Evolutionary conservation across 345 rosid species (phyloP), one percentile per base, ranked within the genome.

Genomic region (Citrus glauca): DNA sequence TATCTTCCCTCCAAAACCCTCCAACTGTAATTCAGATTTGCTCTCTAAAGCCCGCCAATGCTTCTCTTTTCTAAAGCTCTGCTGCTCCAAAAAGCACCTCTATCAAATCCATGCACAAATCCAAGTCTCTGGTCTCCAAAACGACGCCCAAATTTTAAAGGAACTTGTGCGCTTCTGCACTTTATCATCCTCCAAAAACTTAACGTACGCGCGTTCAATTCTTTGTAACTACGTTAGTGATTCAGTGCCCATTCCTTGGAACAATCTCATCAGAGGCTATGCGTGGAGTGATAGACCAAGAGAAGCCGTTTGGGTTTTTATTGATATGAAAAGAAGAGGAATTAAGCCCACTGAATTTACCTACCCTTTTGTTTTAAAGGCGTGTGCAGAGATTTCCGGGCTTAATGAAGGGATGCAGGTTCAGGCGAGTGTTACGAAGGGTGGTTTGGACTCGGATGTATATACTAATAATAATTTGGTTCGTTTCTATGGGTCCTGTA

Each of bases 301-400:
- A 22, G 89, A 91, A 7, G 90, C 92, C 48, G 78, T 91, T 24
- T 76, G 76, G 88, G 73, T 90, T 50, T 87, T 88, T 80, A 78
- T 81, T 48, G 84, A 84, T 75, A 92, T 92, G 95, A 90, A 91
- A 79, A 85, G 79, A 67, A 81, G 86, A 48, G 91, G 90, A 14
- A 70, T 93, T 77, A 71, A 67, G 53, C 92, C 92, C 56, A 91
- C 84, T 85, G 87, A 84, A 38, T 92, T 91, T 67, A 93, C 94
- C 2, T 88, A 86, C 80, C 98, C 98, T 9, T 93, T 93, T 77
- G 84, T 90, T 80, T 75, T 90, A 48, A 95, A 92, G 76, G 91
- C 91, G 0, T 93, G 94, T 35, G 88, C 91, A 42, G 77, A 83
- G 42, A 78, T 82, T 77, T 78, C 75, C 32, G 89, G 87, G 3